Percentiles rank a stretch among this genome's conserved stretches.
Evolutionary conservation across 352 stramenopile genomes (phyloP).

Genomic region (Phytopythium oedochilum): DNA sequence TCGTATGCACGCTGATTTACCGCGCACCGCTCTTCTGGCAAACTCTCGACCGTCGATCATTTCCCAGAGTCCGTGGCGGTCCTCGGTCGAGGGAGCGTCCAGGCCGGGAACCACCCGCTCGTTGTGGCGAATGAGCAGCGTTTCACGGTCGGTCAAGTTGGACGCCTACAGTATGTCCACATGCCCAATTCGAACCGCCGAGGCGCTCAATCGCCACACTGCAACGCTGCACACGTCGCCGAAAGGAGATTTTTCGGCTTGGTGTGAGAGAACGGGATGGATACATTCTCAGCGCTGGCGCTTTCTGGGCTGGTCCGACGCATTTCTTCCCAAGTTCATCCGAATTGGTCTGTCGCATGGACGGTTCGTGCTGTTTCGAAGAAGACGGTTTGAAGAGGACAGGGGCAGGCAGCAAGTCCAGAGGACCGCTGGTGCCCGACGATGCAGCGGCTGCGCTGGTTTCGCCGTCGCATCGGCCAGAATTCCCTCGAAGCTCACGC

Average conservation of each 20-base stretch:
- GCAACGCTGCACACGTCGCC: no score
- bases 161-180: background rate
- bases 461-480: background rate
- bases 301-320: background rate
- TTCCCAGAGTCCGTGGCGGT: background rate
- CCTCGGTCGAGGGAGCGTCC: background rate
- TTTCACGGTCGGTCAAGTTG: background rate
- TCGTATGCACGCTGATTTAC: background rate
- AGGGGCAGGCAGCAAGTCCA: background rate
- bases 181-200: background rate
- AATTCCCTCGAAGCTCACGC: background rate
- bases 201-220: no score
- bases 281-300: background rate
- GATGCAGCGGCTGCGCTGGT: background rate
- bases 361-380: background rate
- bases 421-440: background rate
- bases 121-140: slow-evolving; percentile 1
- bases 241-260: background rate
- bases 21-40: background rate
- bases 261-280: background rate
- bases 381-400: background rate
- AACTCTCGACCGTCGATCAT: background rate
- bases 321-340: background rate
- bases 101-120: background rate
- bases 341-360: background rate